Evolutionary conservation across 352 stramenopile species (phyloP).

Genomic region (Thraustochytrium striatum): DNA sequence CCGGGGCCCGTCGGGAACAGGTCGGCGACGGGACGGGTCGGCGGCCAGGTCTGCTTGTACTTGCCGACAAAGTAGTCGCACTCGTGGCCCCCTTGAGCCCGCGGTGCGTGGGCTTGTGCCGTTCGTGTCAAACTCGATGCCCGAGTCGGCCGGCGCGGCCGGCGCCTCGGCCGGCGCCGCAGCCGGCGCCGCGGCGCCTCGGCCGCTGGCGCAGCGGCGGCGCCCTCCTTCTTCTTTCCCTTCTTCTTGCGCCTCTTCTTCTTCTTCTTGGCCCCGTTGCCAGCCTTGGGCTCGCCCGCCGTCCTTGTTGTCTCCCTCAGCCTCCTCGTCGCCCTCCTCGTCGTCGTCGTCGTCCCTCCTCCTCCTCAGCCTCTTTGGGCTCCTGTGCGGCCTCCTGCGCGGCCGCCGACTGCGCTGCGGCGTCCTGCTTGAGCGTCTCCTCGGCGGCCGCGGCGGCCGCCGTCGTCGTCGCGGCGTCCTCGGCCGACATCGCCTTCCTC

Average conservation of each 20-base stretch:
- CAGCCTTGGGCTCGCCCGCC: not conserved
- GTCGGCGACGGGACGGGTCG: conserved; percentile 80
- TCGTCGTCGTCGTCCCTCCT: not conserved
- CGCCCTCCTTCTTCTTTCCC: conserved; percentile 20
- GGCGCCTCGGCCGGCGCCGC: too few species aligned
- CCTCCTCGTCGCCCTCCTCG: not conserved
- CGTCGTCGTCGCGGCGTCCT: too few species aligned
- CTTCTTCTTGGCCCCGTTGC: not conserved
- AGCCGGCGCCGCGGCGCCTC: too few species aligned
- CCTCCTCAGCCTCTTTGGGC: not conserved
- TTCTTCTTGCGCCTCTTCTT: conserved; percentile 20
- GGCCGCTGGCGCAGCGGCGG: too few species aligned
- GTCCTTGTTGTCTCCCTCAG: not conserved
- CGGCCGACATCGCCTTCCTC: too few species aligned
- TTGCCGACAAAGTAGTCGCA: conserved; percentile 54
- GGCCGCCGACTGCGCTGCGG: not conserved
- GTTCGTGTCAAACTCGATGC: conserved; percentile 34
- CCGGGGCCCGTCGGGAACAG: conserved; percentile 60
- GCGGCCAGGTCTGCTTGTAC: conserved; percentile 89
- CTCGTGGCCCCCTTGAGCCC: conserved; percentile 14
- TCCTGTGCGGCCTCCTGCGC: not conserved
- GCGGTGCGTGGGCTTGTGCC: not conserved
- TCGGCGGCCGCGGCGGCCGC: too few species aligned
- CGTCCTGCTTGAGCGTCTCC: not conserved
- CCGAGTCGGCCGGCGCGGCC: too few species aligned